Evolutionary conservation across 73 alveolate species (phyloP), one percentile per base, ranked within the genome.

Genomic region (Breviolum minutum): DNA sequence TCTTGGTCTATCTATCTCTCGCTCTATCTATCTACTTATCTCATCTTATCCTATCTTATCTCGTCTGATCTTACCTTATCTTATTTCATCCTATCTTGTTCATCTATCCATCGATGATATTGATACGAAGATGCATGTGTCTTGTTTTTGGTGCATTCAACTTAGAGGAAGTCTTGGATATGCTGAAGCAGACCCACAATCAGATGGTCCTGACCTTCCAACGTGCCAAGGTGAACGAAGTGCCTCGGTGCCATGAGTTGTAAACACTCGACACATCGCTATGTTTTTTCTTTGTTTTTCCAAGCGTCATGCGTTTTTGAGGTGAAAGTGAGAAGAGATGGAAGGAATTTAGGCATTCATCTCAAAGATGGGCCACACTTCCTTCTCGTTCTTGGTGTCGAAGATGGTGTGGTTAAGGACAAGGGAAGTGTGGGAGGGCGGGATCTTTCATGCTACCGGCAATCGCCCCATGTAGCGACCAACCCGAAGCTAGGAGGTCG

Each of bases 121-220:
- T 62, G 87, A 6, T 29, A 27, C 13, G 87, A 0, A 29, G 86
- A 29, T 32, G 27, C 54, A 13, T 26, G 64, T 24, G 14, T 6
- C n/a, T 40, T 32, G 66, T 17, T 16, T 8, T 68, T 30, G 11
- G 14, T 29, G 22, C 0, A 27, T 22, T 30, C 26, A 11, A 11
- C 20, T 30, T 69, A 17, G 89, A 92, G 98, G 98, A 92, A 64
- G 87, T 92, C 77, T 17, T 92, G 98, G 98, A 92, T 54, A 8
- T 74, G 81, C 81, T 92, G 91, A 92, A 92, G 66, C 24, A n/a
- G 61, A 74, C 98, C 13, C 89, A 92, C 90, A 62, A 92, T 32
- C 83, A 92, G 81, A 92, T 92, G 98, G 98, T 92, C 61, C 98
- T 92, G 81, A 92, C 98, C 91, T 92, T 92, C 91, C 98, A 92